A percentile compares a stretch with the other conserved stretches of the same genome.
Evolutionary conservation across 768 basidiomycete genomes (phyloP).

Genomic region (Rossbeevera mucosa): DNA sequence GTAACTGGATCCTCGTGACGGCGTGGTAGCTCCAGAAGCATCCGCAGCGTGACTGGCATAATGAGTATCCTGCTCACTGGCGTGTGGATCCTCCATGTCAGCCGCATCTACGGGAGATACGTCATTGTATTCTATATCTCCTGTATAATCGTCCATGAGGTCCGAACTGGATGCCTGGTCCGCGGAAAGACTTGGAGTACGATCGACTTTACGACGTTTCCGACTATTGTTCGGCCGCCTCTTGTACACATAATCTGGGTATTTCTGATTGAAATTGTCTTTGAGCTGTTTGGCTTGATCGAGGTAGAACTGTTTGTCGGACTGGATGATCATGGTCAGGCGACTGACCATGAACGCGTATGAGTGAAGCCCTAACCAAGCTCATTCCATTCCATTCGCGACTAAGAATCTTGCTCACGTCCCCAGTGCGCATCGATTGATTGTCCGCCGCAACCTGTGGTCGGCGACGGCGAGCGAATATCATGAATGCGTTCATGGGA

Average conservation of each 20-base stretch:
- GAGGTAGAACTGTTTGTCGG: conserved; percentile 83
- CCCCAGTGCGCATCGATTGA: conserved; percentile 85
- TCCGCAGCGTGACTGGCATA: conserved; percentile 24
- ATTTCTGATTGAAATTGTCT: conserved; percentile 79
- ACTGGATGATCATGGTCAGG: conserved; percentile 37
- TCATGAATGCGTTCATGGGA: conserved; percentile 95
- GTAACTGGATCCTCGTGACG: conserved; percentile 20
- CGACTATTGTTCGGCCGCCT: conserved; percentile 85
- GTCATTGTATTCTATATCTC: conserved; percentile 34
- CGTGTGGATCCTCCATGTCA: conserved; percentile 21
- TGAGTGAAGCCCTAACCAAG: conserved; percentile 43
- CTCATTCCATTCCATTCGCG: conserved; percentile 84
- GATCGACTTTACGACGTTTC: conserved; percentile 48
- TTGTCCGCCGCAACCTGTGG: conserved; percentile 86
- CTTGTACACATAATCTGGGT: conserved; percentile 88
- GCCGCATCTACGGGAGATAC: conserved; percentile 36
- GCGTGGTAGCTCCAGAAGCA: conserved; percentile 7
- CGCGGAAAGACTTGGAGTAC: conserved; percentile 24
- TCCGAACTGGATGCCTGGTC: conserved; percentile 32
- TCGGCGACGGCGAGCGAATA: conserved; percentile 76
- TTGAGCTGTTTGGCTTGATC: conserved; percentile 83
- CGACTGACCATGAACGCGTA: conserved; percentile 1
- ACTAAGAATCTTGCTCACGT: conserved; percentile 83
- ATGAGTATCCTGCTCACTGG: conserved; percentile 15
- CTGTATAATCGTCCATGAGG: conserved; percentile 28